Base-by-base conservation (phyloP, 495 filamentous ascomycete species). In the Aspergillus homomorphus region DNA sequence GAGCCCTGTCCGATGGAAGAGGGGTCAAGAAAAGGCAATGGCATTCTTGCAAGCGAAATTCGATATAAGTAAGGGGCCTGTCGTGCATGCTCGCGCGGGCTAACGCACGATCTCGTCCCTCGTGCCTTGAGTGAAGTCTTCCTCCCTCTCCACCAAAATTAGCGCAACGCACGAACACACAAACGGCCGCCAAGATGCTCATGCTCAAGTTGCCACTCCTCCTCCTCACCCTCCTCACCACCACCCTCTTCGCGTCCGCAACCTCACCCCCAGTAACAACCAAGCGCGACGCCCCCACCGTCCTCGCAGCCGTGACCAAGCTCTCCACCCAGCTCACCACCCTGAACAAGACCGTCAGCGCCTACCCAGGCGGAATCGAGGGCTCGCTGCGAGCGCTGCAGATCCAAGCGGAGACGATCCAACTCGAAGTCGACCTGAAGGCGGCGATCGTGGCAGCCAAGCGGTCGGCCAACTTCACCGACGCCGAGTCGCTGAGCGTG, bases 261-360 rank as follows among this genome's bases (percentile, higher is more conserved):
- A 46, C 56, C 49, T 26, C 59, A 2, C 42, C 58, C 45, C 45
- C 50, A 3, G 45, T 42, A n/a, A 22, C 63, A 48, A 33, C 28
- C 46, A 65, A 63, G 45, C 62, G 65, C 51, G 62, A 65, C 43
- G 62, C 51, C 49, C 38, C 62, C 46, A 43, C 59, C 21, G 65
- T 68, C 23, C 49, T 65, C 55, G 19, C 26, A 5, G 65, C 62
- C 22, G 55, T 68, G n/a, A 49, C 24, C 38, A 53, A 15, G 9
- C 49, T 68, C 57, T 22, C 62, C 18, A 48, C 53, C 22, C 41
- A 53, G n/a, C 52, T 64, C 53, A 54, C 49, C 28, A 58, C 52
- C 46, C 65, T 68, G 21, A 68, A 68, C 58, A 38, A 18, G 19
- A 68, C 62, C 30, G 62, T 68, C 2, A 64, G 53, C 43, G 26